Percentiles rank a stretch among this genome's conserved stretches.
Evolutionary conservation across 2,329 filamentous ascomycete species (phyloP).

Genomic region (Aureobasidium sp.): DNA sequence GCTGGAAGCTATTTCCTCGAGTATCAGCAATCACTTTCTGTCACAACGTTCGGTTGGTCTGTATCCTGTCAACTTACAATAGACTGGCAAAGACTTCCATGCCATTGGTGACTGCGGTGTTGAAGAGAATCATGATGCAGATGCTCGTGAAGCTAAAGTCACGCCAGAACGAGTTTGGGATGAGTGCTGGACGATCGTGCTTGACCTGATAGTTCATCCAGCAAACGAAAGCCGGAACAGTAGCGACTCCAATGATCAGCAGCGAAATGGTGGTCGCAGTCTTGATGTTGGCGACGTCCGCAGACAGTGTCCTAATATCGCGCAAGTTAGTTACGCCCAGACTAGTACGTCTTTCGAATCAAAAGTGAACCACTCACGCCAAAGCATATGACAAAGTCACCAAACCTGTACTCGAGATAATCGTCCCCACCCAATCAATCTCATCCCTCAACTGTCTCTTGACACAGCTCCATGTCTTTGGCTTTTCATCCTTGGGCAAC

Average conservation of each 20-base stretch:
- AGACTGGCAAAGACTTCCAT: slow-evolving; percentile 36
- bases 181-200: slow-evolving; percentile 46
- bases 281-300: slow-evolving; percentile 17
- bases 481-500: slow-evolving; percentile 28
- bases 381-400: slow-evolving; percentile 43
- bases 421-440: slow-evolving; percentile 49
- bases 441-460: slow-evolving; percentile 31
- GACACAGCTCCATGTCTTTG: slow-evolving; percentile 22
- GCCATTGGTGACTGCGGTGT: slow-evolving; percentile 33
- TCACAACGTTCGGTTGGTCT: not conserved
- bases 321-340: not conserved
- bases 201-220: slow-evolving; percentile 49
- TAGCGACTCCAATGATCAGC: slow-evolving; percentile 37
- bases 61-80: slow-evolving; percentile 20
- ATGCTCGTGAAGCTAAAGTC: slow-evolving; percentile 50
- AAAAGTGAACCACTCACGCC: slow-evolving; percentile 20
- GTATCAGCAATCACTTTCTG: not conserved
- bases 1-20: slow-evolving; percentile 20
- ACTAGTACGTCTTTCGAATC: not conserved
- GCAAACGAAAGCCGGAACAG: slow-evolving; percentile 45
- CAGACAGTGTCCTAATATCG: not conserved
- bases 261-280: slow-evolving; percentile 28
- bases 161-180: slow-evolving; percentile 57
- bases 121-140: slow-evolving; percentile 40
- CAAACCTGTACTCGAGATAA: slow-evolving; percentile 40